Percentiles rank a stretch among this genome's conserved stretches.
Conservation (phyloP, 495 filamentous ascomycete species). For the Penicillium silybi region DNA sequence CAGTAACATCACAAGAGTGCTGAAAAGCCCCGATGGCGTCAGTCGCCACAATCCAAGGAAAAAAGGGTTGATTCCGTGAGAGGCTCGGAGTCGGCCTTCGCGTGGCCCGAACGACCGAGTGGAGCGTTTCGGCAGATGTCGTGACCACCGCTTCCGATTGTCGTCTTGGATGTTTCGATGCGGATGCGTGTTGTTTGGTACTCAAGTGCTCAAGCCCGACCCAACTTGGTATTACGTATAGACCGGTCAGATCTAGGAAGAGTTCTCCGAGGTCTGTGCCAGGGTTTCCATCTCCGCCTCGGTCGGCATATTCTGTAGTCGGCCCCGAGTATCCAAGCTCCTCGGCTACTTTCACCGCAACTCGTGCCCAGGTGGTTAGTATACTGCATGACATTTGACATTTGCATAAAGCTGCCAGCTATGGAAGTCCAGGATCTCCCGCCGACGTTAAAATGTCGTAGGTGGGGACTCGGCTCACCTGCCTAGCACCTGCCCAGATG, state of each 20-base stretch:
- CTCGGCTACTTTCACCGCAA: neutral
- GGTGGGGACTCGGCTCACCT: neutral
- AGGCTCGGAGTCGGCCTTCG: slow-evolving; percentile 6
- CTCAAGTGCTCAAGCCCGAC: no score
- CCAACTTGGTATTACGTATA: no score
- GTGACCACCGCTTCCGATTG: neutral
- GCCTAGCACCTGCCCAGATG: neutral
- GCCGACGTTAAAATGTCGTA: neutral
- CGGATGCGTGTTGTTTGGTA: no score
- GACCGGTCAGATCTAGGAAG: no score
- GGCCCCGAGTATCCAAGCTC: neutral
- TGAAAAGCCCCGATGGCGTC: slow-evolving; percentile 1
- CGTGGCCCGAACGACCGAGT: slow-evolving; percentile 9
- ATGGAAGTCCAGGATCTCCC: neutral
- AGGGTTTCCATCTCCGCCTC: neutral
- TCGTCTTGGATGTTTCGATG: no score
- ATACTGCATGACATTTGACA: neutral
- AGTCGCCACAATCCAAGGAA: neutral
- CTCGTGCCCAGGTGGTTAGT: no score
- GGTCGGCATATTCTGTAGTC: neutral
- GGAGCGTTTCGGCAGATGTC: slow-evolving; percentile 2
- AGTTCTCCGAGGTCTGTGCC: no score
- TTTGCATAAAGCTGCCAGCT: neutral
- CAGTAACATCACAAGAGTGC: no score
- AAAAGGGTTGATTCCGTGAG: neutral